Conservation (phyloP, 1,284 basidiomycete genomes). For the Pisolithus thermaeus region DNA sequence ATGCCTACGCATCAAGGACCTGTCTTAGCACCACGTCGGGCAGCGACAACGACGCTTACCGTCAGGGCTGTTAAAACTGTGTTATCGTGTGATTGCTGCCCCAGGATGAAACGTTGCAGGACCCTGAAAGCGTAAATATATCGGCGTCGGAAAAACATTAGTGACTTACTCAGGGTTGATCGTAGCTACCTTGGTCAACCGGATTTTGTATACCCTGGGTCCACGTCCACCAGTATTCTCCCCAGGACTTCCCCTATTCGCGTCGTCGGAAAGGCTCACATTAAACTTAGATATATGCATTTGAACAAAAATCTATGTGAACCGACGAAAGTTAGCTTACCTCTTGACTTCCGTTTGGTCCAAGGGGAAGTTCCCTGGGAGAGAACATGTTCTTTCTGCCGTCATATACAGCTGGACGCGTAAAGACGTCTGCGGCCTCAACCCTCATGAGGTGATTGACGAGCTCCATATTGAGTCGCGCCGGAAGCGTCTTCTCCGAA, state of each 20-base stretch:
- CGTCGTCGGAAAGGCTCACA: constrained; percentile 43
- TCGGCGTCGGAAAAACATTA: constrained; percentile 1
- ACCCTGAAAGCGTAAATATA: constrained; percentile 37
- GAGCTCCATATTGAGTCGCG: constrained; percentile 59
- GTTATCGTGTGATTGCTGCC: constrained; percentile 65
- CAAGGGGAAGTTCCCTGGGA: constrained; percentile 50
- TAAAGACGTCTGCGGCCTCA: constrained; percentile 55
- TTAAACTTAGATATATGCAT: constrained; percentile 43
- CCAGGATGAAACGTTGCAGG: constrained; percentile 57
- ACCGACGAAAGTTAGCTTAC: constrained; percentile 26
- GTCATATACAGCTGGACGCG: constrained; percentile 63
- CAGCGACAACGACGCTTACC: constrained; percentile 31
- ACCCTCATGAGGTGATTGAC: constrained; percentile 53
- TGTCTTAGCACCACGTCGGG: neutral
- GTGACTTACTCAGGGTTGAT: constrained; percentile 65
- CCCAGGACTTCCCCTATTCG: constrained; percentile 29
- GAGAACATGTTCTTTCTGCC: constrained; percentile 74
- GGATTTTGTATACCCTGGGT: constrained; percentile 59
- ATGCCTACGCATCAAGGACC: constrained; percentile 38
- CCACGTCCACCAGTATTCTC: constrained; percentile 32
- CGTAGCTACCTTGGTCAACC: constrained; percentile 59
- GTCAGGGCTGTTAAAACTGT: constrained; percentile 68
- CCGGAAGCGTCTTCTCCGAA: constrained; percentile 61
- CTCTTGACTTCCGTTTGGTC: constrained; percentile 40
- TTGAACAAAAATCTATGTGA: neutral